Evolutionary conservation across 2,329 filamentous ascomycete species (phyloP).

Genomic region (Alternaria triticimaculans): DNA sequence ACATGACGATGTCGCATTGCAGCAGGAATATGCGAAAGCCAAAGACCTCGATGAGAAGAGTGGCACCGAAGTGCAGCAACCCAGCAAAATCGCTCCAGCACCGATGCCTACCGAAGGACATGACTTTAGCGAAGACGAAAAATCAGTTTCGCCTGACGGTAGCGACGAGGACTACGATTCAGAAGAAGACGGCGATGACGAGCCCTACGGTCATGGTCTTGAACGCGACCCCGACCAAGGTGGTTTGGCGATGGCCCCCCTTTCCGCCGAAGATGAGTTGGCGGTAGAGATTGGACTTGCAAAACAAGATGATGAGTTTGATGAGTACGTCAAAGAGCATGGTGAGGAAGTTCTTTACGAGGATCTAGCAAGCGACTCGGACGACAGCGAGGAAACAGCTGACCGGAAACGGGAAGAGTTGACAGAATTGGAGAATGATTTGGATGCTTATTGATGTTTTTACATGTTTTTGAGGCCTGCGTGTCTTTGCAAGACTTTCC

Average conservation of each 20-base stretch:
- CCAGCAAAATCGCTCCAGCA: neutral
- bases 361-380: neutral
- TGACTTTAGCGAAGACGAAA: neutral
- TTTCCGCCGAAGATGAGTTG: no score
- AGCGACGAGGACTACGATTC: neutral
- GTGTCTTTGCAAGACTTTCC: neutral
- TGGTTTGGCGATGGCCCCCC: neutral
- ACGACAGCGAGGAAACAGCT: neutral
- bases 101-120: neutral
- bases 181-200: neutral
- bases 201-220: neutral
- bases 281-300: no score
- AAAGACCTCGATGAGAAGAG: neutral
- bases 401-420: neutral
- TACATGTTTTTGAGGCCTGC: neutral
- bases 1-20: neutral
- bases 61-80: neutral
- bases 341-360: no score
- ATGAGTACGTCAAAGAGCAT: neutral
- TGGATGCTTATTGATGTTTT: neutral
- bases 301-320: neutral
- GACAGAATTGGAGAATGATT: no score
- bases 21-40: neutral
- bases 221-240: neutral
- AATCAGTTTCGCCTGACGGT: neutral